These are phyloP conservation scores for Triticum monococcum DNA, from an alignment of 176 grass and related monocot genomes.

Conservation along the genomic window DNA sequence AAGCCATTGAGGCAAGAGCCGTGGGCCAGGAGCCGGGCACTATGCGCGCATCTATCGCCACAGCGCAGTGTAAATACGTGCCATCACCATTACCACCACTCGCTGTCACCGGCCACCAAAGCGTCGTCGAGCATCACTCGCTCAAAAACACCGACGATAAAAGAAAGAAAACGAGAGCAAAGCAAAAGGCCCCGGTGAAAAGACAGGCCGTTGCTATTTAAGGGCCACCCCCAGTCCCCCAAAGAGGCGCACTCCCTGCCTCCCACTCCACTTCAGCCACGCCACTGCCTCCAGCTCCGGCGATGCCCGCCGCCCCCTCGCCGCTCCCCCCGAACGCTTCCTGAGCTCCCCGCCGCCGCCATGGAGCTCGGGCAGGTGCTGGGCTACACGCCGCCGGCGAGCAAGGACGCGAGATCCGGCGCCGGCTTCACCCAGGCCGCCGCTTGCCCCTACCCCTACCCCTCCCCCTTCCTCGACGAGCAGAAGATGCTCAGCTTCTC, in stretches of 20 bases:
- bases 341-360: slow-evolving; percentile 22
- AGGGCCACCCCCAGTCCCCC: slow-evolving; percentile 45
- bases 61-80: too few relatives aligned
- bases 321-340: neutral
- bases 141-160: neutral
- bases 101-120: neutral
- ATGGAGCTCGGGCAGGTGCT: slow-evolving; percentile 48
- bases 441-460: neutral
- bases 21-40: too few relatives aligned
- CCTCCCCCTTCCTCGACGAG: slow-evolving; percentile 51
- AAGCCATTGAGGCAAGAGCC: too few relatives aligned
- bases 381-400: slow-evolving; percentile 4
- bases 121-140: neutral
- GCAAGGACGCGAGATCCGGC: slow-evolving; percentile 29
- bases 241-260: slow-evolving; percentile 34
- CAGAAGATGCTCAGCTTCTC: slow-evolving; percentile 66
- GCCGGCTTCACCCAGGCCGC: neutral
- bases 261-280: slow-evolving; percentile 11
- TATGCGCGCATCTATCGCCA: too few relatives aligned
- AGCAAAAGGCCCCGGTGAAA: slow-evolving; percentile 7
- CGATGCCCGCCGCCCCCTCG: slow-evolving; percentile 31
- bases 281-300: slow-evolving; percentile 14
- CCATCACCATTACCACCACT: neutral
- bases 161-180: neutral
- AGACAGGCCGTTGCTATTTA: slow-evolving; percentile 43